Evolutionary conservation across 768 basidiomycete species (phyloP), one percentile per base, ranked within the genome.

Genomic region (Amanita fuliginea): DNA sequence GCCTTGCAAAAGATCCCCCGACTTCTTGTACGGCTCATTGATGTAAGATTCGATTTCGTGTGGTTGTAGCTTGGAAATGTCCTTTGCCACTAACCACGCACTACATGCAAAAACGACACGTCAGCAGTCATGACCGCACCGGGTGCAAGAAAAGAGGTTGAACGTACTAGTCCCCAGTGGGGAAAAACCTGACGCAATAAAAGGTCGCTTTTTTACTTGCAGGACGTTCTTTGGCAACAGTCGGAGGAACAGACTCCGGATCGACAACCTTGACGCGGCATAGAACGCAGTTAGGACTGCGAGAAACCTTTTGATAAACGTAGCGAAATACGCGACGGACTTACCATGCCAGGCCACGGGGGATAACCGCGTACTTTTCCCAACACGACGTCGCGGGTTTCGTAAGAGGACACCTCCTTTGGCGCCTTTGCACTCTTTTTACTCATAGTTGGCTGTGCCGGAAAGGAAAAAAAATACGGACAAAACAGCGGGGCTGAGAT

Each of bases 331-430:
- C 50, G 42, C 51, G 46, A 51, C 59, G 54, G 51, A 77, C 88
- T 67, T 62, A 95, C 95, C 72, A 88, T 86, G 63, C 81, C 90
- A 48, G 93, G 96, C 96, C 96, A 99, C 3, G 86, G 76, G 1
- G 96, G 92, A 69, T 74, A 97, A 8, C 95, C 96, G 69, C 88
- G 89, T 62, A 99, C 70, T 72, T 95, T 94, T 21, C 79, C 92
- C 53, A 97, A 79, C 34, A 98, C 91, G 57, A 92, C 72, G 60
- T 98, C 93, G 66, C 86, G 82, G 49, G 75, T 61, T 19, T 75
- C 73, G 64, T 87, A 95, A 41, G 70, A 69, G 10, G 71, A 62
- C 53, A 66, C 62, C 55, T 74, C 63, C 53, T 66, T 68, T 22
- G 63, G 56, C 37, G 70, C 57, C 58, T 75, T 75, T 41, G 65